Evolutionary conservation across 2,329 filamentous ascomycete species (phyloP).

Genomic region (Botrytis byssoidea): DNA sequence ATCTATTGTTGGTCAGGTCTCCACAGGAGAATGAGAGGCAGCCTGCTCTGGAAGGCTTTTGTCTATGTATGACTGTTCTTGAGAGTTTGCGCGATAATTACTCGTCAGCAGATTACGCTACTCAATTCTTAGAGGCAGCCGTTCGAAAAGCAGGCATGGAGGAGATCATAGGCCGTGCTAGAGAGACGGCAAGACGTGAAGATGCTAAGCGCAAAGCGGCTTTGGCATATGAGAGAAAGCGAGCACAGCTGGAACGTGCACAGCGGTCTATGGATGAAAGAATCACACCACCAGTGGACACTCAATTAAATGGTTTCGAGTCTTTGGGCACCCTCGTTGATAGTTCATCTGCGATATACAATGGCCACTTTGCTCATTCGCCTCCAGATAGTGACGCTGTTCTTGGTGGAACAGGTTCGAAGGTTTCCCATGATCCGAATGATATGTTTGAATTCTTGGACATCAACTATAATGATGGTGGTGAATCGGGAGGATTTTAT

Average conservation of each 20-base stretch:
- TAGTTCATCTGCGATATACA: constrained; percentile 1
- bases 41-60: constrained; percentile 75
- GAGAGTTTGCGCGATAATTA: constrained; percentile 85
- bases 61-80: constrained; percentile 90
- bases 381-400: constrained; percentile 9
- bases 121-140: constrained; percentile 87
- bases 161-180: constrained; percentile 24
- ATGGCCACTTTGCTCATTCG: not conserved
- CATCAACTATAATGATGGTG: constrained; percentile 9
- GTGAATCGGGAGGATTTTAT: constrained; percentile 13
- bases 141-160: constrained; percentile 79
- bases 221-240: constrained; percentile 5
- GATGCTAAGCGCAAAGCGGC: constrained; percentile 8
- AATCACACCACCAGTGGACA: not conserved
- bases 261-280: not conserved
- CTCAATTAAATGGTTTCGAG: constrained; percentile 9
- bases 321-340: constrained; percentile 10
- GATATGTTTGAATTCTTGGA: constrained; percentile 14
- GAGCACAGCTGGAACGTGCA: not conserved
- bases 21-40: constrained; percentile 69
- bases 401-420: not conserved
- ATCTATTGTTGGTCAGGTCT: constrained; percentile 88
- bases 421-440: not conserved
- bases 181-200: constrained; percentile 2
- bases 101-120: constrained; percentile 92